phyloP scores from a whole-genome alignment of 169 alveolate genomes.

The Eimeria acervulina region DNA sequence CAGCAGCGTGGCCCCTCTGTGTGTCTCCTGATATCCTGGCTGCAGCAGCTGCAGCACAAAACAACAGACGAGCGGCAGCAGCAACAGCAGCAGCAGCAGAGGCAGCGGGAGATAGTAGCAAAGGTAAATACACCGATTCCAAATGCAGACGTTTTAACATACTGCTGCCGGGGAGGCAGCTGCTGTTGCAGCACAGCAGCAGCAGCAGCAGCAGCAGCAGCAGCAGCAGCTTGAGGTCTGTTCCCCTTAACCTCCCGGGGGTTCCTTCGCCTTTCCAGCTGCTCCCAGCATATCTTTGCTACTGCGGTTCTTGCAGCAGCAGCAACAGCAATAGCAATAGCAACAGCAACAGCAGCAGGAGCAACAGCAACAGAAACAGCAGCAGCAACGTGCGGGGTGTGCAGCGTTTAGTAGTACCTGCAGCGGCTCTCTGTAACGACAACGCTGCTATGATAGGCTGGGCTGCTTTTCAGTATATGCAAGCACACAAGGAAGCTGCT shows the following conservation, averaged over 20 bases:
- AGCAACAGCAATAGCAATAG: slow-evolving; percentile 22
- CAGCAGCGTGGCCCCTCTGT: too few relatives aligned
- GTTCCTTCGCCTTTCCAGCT: neutral
- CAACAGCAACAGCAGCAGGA: neutral
- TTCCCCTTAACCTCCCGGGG: neutral
- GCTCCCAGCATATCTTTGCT: neutral
- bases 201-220: too few relatives aligned
- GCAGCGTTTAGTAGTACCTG: slow-evolving; percentile 2
- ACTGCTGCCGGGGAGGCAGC: slow-evolving; percentile 19
- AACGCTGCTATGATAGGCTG: slow-evolving; percentile 21
- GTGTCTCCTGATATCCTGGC: neutral
- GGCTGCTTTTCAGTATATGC: neutral
- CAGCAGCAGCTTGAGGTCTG: too few relatives aligned
- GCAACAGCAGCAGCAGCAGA: slow-evolving; percentile 17
- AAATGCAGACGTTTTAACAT: neutral
- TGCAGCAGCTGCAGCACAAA: neutral
- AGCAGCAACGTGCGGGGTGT: neutral
- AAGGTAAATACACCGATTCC: neutral
- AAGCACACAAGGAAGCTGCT: slow-evolving; percentile 5
- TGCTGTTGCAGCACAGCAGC: neutral
- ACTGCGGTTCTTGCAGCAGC: slow-evolving; percentile 27
- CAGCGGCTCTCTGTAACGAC: neutral
- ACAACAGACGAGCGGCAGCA: neutral
- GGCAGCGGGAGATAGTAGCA: too few relatives aligned
- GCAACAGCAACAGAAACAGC: neutral